Conservation (phyloP, 192 early-diverging fungal species). For the Podila epicladia region DNA sequence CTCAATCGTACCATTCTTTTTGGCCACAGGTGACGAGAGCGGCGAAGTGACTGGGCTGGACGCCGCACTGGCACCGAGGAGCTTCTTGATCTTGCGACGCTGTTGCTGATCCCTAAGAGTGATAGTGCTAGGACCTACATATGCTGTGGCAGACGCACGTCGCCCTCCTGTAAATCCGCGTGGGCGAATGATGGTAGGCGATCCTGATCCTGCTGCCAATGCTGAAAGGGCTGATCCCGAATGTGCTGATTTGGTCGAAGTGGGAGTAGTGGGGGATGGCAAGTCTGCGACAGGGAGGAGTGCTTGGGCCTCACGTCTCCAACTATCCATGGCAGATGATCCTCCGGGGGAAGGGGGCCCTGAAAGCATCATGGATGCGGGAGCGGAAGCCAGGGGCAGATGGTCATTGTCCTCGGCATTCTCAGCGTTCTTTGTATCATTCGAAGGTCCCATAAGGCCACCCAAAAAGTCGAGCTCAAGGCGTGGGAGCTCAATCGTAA, state of each 20-base stretch:
- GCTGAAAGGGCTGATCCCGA: not conserved
- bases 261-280: not conserved
- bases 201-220: not conserved
- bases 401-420: not conserved
- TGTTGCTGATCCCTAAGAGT: slow-evolving; percentile 25
- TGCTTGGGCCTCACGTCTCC: slow-evolving; percentile 15
- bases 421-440: not conserved
- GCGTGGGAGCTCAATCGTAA: slow-evolving; percentile 42
- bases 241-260: not conserved
- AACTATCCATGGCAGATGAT: slow-evolving; percentile 6
- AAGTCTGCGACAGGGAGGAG: slow-evolving; percentile 11
- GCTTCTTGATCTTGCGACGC: slow-evolving; percentile 21
- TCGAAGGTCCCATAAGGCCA: slow-evolving; percentile 3
- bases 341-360: not conserved
- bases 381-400: slow-evolving; percentile 14
- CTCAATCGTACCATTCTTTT: slow-evolving; percentile 18
- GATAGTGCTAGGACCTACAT: slow-evolving; percentile 5
- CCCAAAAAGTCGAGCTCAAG: slow-evolving; percentile 34
- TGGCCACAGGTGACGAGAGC: not conserved
- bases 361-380: slow-evolving; percentile 16
- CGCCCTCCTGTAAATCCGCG: slow-evolving; percentile 16
- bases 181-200: slow-evolving; percentile 13
- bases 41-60: not conserved
- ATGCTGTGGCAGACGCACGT: slow-evolving; percentile 18
- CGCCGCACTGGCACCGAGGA: not conserved